These are phyloP conservation scores for Colletotrichum liaoningense DNA, from an alignment of 2,329 filamentous ascomycete genomes.

Conservation along the genomic window DNA sequence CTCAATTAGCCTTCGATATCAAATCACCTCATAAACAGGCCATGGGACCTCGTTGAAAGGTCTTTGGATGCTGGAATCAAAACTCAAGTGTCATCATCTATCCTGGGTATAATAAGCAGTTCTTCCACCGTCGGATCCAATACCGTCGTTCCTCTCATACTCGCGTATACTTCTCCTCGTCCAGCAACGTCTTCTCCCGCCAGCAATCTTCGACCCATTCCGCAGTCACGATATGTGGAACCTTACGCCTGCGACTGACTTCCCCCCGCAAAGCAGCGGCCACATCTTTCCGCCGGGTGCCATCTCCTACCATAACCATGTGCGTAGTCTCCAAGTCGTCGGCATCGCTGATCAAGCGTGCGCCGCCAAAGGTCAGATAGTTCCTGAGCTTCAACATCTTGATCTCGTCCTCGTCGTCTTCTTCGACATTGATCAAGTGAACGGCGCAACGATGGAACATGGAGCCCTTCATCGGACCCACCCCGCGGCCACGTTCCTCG, in stretches of 20 bases:
- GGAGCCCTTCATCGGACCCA: constrained; percentile 61
- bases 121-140: background rate
- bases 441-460: constrained; percentile 63
- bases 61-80: constrained; percentile 10
- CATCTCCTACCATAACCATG: constrained; percentile 65
- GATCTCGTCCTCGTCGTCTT: constrained; percentile 40
- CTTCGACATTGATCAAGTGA: constrained; percentile 45
- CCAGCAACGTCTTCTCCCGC: constrained; percentile 80
- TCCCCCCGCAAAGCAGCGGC: constrained; percentile 54
- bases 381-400: constrained; percentile 57
- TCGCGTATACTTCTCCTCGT: constrained; percentile 74
- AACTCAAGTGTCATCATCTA: constrained; percentile 10
- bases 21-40: background rate
- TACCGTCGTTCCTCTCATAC: constrained; percentile 37
- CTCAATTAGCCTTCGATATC: background rate
- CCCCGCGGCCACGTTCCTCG: constrained; percentile 64
- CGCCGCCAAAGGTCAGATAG: constrained; percentile 77
- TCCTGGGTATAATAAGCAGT: background rate
- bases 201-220: constrained; percentile 86
- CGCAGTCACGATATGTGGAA: constrained; percentile 77
- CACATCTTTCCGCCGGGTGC: constrained; percentile 49
- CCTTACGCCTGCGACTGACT: constrained; percentile 45
- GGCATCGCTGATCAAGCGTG: constrained; percentile 62
- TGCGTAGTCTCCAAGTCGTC: constrained; percentile 75
- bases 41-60: constrained; percentile 13